Evolutionary conservation across 2,329 filamentous ascomycete genomes (phyloP).

Genomic region (Bipolaris bicolor): DNA sequence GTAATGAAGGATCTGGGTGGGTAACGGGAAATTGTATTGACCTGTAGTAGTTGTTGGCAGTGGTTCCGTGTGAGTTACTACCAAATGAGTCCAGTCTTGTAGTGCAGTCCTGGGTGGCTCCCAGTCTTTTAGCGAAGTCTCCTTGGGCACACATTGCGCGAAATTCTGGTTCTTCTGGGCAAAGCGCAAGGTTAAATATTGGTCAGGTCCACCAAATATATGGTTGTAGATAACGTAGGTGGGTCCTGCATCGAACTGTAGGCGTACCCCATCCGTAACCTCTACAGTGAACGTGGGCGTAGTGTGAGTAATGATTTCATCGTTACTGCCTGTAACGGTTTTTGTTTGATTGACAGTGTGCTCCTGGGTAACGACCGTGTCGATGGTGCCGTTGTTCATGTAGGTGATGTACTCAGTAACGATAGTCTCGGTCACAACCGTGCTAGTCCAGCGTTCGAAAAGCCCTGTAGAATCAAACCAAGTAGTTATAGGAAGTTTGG

Average conservation of each 20-base stretch:
- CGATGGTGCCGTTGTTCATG: conserved; percentile 30
- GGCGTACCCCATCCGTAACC: conserved; percentile 22
- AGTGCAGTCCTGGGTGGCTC: conserved; percentile 24
- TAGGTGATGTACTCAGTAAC: conserved; percentile 36
- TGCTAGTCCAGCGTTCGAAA: conserved; percentile 25
- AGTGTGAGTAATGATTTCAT: conserved; percentile 27
- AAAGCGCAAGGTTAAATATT: conserved; percentile 8
- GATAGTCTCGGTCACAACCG: conserved; percentile 37
- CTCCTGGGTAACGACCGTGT: conserved; percentile 32
- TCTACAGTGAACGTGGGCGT: conserved; percentile 32
- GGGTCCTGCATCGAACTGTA: conserved; percentile 31
- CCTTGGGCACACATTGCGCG: conserved; percentile 16
- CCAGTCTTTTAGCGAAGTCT: conserved; percentile 21
- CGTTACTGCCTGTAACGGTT: conserved; percentile 21
- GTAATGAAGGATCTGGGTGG: conserved; percentile 30
- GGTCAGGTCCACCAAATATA: conserved; percentile 33
- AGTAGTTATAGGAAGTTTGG: conserved; percentile 30
- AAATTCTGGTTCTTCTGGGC: neutral
- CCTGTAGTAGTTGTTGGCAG: neutral
- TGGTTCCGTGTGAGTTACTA: conserved; percentile 27
- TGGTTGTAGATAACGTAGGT: conserved; percentile 42
- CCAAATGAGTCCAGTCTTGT: conserved; percentile 36
- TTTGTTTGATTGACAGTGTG: conserved; percentile 37
- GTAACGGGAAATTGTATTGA: conserved; percentile 23
- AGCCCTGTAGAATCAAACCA: conserved; percentile 17